phyloP scores from a whole-genome alignment of 2,329 filamentous ascomycete genomes.

The Epichloe coenophiala region DNA sequence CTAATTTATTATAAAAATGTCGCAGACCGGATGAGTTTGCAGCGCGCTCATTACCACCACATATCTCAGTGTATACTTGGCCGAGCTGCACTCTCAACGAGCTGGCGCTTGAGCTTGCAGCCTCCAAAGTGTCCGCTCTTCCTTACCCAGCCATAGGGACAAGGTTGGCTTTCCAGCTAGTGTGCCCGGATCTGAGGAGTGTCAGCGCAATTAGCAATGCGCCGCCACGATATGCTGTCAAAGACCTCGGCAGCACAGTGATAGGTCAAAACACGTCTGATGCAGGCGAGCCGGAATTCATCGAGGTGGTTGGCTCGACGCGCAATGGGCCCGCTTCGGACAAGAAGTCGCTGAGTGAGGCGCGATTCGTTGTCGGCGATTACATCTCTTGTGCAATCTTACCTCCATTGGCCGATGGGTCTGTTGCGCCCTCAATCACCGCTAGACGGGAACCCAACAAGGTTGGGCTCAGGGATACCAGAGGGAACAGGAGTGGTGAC shows the following conservation, averaged over 20 bases:
- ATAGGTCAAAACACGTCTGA: conserved; percentile 47
- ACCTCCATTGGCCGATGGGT: conserved; percentile 60
- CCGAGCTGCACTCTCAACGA: conserved; percentile 67
- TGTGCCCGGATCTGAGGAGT: conserved; percentile 60
- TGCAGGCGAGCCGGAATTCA: conserved; percentile 26
- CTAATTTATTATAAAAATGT: background rate
- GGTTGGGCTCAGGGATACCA: conserved; percentile 5
- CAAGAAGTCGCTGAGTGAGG: conserved; percentile 66
- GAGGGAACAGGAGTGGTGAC: conserved; percentile 14
- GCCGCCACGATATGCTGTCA: conserved; percentile 51
- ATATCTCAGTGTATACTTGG: conserved; percentile 79
- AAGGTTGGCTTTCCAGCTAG: conserved; percentile 72
- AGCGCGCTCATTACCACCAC: conserved; percentile 42
- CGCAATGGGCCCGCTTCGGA: conserved; percentile 43
- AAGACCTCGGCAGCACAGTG: conserved; percentile 73
- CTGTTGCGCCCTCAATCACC: conserved; percentile 49
- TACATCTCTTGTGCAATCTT: conserved; percentile 74
- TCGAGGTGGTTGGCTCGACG: conserved; percentile 18
- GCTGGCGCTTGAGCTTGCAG: conserved; percentile 62
- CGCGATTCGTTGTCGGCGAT: conserved; percentile 77
- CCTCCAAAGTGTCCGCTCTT: conserved; percentile 50
- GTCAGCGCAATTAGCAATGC: conserved; percentile 13
- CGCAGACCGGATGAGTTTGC: conserved; percentile 59
- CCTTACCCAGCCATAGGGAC: conserved; percentile 67
- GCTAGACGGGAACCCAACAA: conserved; percentile 13